Conservation (phyloP, 2,329 filamentous ascomycete species). For the Aaosphaeria pasadenensis region DNA sequence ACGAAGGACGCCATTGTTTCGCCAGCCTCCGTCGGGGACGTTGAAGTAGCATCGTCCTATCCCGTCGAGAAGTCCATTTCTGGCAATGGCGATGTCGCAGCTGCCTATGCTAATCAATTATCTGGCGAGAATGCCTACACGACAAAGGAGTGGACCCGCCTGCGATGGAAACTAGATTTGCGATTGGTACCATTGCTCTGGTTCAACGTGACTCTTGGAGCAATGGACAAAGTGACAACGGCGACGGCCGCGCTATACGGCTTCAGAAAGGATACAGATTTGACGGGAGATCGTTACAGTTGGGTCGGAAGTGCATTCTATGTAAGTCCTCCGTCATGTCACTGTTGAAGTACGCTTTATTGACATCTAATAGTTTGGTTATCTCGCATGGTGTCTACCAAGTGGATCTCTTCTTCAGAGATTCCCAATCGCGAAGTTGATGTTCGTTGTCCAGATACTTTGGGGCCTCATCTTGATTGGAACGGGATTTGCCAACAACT, state of each 20-base stretch:
- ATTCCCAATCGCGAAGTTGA: slow-evolving; percentile 16
- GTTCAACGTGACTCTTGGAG: slow-evolving; percentile 22
- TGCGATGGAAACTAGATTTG: slow-evolving; percentile 44
- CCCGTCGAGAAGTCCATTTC: neutral
- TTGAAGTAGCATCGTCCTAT: neutral
- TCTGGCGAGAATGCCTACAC: slow-evolving; percentile 26
- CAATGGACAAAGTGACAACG: slow-evolving; percentile 17
- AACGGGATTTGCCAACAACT: slow-evolving; percentile 13
- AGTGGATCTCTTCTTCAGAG: slow-evolving; percentile 12
- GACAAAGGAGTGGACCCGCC: slow-evolving; percentile 12
- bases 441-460: slow-evolving; percentile 10
- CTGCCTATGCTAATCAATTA: slow-evolving; percentile 24
- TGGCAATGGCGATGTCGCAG: slow-evolving; percentile 23
- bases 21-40: neutral
- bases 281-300: slow-evolving; percentile 19
- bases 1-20: neutral
- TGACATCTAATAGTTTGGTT: slow-evolving; percentile 13
- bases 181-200: slow-evolving; percentile 41
- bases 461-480: slow-evolving; percentile 16
- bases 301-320: slow-evolving; percentile 21
- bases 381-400: slow-evolving; percentile 18
- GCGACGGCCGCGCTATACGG: slow-evolving; percentile 22
- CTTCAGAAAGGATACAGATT: slow-evolving; percentile 17
- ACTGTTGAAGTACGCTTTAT: neutral
- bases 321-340: neutral